These are phyloP conservation scores for Candida parachauliodes DNA, from an alignment of 805 yeast genomes.

Conservation along the genomic window DNA sequence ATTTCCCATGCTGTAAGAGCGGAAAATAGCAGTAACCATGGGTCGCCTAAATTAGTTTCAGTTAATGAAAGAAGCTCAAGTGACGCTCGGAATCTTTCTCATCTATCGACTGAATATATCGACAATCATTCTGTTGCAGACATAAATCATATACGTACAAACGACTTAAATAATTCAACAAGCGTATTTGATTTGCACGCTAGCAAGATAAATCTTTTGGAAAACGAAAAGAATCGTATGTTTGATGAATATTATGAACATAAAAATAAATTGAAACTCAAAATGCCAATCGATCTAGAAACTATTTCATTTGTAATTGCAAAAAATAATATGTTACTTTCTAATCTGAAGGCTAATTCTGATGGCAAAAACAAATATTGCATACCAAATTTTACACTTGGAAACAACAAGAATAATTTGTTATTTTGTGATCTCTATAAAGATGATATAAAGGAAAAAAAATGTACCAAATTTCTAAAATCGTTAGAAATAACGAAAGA, in stretches of 20 bases:
- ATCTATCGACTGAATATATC: no score
- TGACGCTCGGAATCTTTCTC: no score
- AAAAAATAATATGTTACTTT: slow-evolving; percentile 2
- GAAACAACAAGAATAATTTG: slow-evolving; percentile 1
- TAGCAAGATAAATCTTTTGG: background rate
- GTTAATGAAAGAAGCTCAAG: no score
- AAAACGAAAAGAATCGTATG: no score
- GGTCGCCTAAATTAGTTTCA: no score
- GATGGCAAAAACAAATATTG: background rate
- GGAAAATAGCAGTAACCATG: no score
- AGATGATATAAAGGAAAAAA: background rate
- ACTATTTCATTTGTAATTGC: slow-evolving; percentile 4
- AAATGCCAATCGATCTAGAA: slow-evolving; percentile 2
- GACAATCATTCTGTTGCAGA: no score
- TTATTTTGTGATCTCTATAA: slow-evolving; percentile 1
- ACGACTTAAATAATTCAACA: no score
- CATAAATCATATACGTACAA: no score
- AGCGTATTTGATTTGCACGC: no score
- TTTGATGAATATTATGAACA: background rate
- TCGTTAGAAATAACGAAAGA: background rate
- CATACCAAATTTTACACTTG: slow-evolving; percentile 1
- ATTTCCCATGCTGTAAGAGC: no score
- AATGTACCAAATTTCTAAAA: background rate
- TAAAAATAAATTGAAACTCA: background rate
- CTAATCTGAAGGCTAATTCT: background rate